Conservation (phyloP, 371 early-diverging fungal species). For the Nematocida sp. region DNA sequence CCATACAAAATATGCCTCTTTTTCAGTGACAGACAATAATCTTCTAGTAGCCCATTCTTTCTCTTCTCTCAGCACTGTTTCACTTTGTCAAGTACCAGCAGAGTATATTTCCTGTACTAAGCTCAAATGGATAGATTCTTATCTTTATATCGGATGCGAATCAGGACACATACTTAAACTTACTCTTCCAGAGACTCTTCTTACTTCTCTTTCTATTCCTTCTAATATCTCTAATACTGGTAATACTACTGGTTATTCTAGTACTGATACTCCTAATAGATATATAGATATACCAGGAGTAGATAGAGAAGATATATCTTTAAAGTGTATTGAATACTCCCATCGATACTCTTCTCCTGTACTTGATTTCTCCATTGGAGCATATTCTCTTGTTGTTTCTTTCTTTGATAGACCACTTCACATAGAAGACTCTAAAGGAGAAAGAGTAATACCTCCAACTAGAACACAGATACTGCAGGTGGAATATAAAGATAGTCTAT, state of each 20-base stretch:
- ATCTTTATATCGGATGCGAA: conserved; percentile 3
- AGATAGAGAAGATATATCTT: neutral
- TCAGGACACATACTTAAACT: conserved; percentile 36
- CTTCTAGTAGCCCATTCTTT: neutral
- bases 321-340: neutral
- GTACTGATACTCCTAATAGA: neutral
- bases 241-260: neutral
- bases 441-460: neutral
- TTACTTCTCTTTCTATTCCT: neutral
- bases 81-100: neutral
- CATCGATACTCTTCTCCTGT: neutral
- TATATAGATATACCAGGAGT: neutral
- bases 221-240: neutral
- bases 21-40: neutral
- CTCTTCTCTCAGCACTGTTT: no score
- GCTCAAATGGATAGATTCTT: neutral
- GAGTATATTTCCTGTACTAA: conserved; percentile 23
- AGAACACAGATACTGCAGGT: neutral
- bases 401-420: conserved; percentile 14
- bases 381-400: conserved; percentile 7
- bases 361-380: neutral
- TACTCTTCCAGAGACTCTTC: neutral
- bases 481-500: conserved; percentile 3
- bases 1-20: neutral
- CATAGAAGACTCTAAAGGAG: no score